These are phyloP conservation scores for Canavalia gladiata DNA, from an alignment of 306 rosid genomes.

Conservation along the genomic window DNA sequence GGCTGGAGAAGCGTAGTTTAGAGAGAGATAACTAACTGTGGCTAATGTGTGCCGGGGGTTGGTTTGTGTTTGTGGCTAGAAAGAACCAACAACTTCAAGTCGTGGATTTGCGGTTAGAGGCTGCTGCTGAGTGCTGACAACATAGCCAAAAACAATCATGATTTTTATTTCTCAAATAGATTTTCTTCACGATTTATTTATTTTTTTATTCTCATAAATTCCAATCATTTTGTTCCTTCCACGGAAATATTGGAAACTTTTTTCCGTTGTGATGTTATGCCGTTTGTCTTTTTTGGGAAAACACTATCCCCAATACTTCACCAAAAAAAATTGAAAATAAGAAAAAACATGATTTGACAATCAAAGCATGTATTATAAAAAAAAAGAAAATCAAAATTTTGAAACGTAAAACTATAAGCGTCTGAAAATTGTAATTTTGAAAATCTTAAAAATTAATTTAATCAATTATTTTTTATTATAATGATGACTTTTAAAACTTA, in stretches of 20 bases:
- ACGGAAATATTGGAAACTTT: slow-evolving; percentile 12
- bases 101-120: slow-evolving; percentile 48
- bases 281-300: slow-evolving; percentile 29
- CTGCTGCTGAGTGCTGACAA: slow-evolving; percentile 15
- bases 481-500: no score
- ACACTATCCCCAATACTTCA: not conserved
- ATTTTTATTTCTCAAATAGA: slow-evolving; percentile 10
- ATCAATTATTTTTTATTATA: no score
- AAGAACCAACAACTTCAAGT: slow-evolving; percentile 22
- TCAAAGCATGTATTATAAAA: no score
- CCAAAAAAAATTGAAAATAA: no score
- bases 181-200: not conserved
- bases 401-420: no score
- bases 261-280: not conserved
- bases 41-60: slow-evolving; percentile 57
- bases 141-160: slow-evolving; percentile 36
- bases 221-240: slow-evolving; percentile 16
- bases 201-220: not conserved
- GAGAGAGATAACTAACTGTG: not conserved
- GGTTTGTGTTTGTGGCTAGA: slow-evolving; percentile 64
- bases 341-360: no score
- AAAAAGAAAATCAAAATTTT: no score
- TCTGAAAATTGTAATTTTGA: no score
- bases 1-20: slow-evolving; percentile 54
- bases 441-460: no score